Evolutionary conservation across 1,284 basidiomycete species (phyloP).

Genomic region (Trichosporon sp.): DNA sequence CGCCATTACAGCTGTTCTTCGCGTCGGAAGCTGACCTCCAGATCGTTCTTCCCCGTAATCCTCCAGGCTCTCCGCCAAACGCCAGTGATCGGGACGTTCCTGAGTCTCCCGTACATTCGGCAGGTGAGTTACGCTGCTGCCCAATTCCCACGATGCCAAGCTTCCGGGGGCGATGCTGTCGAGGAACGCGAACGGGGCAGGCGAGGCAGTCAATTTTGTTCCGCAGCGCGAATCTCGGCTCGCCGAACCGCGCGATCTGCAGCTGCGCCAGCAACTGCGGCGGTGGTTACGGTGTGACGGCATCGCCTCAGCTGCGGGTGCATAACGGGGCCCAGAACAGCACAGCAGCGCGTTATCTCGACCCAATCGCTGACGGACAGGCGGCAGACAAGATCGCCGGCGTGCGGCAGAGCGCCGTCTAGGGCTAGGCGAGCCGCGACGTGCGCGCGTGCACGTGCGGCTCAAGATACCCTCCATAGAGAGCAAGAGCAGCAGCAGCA

Average conservation of each 20-base stretch:
- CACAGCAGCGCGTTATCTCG: neutral
- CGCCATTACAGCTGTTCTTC: neutral
- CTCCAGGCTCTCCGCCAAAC: constrained; percentile 92
- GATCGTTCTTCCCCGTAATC: constrained; percentile 99
- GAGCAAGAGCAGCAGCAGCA: neutral
- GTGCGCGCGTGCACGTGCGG: too few species aligned
- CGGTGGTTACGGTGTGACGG: neutral
- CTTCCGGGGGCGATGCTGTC: neutral
- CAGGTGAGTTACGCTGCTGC: constrained; percentile 37
- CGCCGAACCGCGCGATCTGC: neutral
- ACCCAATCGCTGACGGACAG: neutral
- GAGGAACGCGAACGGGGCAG: too few species aligned
- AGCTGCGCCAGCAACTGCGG: too few species aligned
- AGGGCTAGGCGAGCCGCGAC: neutral
- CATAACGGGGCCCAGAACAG: neutral
- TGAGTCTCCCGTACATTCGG: constrained; percentile 80
- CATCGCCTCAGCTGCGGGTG: neutral
- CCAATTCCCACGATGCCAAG: neutral
- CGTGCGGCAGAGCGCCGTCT: constrained; percentile 49
- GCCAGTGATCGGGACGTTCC: constrained; percentile 80
- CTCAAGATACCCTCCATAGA: neutral
- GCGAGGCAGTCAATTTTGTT: neutral
- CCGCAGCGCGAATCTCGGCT: neutral
- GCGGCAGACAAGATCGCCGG: constrained; percentile 45
- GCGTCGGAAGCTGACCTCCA: constrained; percentile 45